These are phyloP conservation scores for Racocetra persica DNA, from an alignment of 371 early-diverging fungal species.

Conservation along the genomic window DNA sequence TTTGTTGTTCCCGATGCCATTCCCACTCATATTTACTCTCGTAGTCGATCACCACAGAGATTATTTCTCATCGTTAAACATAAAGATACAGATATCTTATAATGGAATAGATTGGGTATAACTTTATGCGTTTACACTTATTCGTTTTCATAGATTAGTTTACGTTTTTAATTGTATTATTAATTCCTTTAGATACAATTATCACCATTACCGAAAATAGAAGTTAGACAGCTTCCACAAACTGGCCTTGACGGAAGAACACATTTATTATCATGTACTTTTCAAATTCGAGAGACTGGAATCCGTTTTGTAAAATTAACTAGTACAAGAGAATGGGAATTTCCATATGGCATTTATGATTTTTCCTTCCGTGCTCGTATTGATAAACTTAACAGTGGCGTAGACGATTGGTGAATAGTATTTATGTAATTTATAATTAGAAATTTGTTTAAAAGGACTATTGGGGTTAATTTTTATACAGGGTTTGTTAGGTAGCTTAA, in stretches of 20 bases:
- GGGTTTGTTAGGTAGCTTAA: too few species aligned
- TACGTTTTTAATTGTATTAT: background rate
- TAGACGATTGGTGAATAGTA: too few species aligned
- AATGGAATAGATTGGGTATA: slow-evolving; percentile 59
- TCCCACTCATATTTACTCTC: slow-evolving; percentile 55
- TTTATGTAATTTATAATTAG: too few species aligned
- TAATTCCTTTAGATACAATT: slow-evolving; percentile 21
- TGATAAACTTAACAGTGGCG: too few species aligned
- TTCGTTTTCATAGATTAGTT: background rate
- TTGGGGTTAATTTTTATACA: too few species aligned
- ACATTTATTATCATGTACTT: slow-evolving; percentile 46
- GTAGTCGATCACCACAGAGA: slow-evolving; percentile 52
- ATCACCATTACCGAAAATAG: slow-evolving; percentile 22
- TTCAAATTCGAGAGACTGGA: slow-evolving; percentile 54
- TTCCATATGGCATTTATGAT: slow-evolving; percentile 54
- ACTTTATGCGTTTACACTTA: background rate
- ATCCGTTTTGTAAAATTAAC: slow-evolving; percentile 59
- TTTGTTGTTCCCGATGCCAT: slow-evolving; percentile 62
- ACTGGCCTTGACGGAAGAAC: background rate
- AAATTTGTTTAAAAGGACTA: too few species aligned
- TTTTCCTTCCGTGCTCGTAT: slow-evolving; percentile 52
- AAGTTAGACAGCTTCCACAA: background rate
- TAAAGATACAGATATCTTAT: slow-evolving; percentile 53
- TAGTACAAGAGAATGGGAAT: slow-evolving; percentile 52
- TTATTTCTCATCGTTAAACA: slow-evolving; percentile 47